Percentiles rank a stretch among this genome's conserved stretches.
Evolutionary conservation across 2,329 filamentous ascomycete genomes (phyloP).

Genomic region (Acephala macrosclerotiorum): DNA sequence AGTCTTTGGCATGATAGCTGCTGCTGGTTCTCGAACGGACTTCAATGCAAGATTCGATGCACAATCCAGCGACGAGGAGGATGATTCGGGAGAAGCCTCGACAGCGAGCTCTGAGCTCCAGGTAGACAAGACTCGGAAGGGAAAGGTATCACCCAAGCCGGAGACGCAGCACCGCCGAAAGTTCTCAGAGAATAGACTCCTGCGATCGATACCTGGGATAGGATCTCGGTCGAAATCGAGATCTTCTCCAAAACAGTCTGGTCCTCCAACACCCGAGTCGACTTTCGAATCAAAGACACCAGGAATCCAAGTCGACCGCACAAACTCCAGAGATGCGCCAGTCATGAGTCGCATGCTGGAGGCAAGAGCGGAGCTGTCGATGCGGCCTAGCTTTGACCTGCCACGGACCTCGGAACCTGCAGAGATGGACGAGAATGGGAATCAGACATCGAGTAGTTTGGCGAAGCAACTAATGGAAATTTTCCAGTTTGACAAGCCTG

Average conservation of each 20-base stretch:
- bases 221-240: conserved; percentile 47
- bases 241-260: conserved; percentile 42
- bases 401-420: conserved; percentile 41
- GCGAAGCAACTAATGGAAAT: conserved; percentile 81
- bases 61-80: conserved; percentile 76
- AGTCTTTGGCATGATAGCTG: conserved; percentile 90
- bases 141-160: conserved; percentile 45
- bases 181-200: conserved; percentile 69
- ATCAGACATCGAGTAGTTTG: conserved; percentile 62
- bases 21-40: conserved; percentile 82
- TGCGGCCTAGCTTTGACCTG: conserved; percentile 64
- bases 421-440: conserved; percentile 38
- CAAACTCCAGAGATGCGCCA: conserved; percentile 61
- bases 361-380: conserved; percentile 69
- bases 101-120: conserved; percentile 32
- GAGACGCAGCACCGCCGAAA: conserved; percentile 62
- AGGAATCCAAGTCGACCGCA: conserved; percentile 46
- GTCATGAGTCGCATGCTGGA: conserved; percentile 82
- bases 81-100: conserved; percentile 37
- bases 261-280: conserved; percentile 34
- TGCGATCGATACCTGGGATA: conserved; percentile 70
- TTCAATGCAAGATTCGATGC: conserved; percentile 83
- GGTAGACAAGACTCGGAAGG: conserved; percentile 38
- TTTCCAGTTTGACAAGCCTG: conserved; percentile 81
- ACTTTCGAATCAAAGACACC: conserved; percentile 43